A percentile compares a stretch with the other conserved stretches of the same genome.
These are phyloP conservation scores for Metarhizium anisopliae DNA, from an alignment of 2,329 filamentous ascomycete genomes.

Conservation along the genomic window DNA sequence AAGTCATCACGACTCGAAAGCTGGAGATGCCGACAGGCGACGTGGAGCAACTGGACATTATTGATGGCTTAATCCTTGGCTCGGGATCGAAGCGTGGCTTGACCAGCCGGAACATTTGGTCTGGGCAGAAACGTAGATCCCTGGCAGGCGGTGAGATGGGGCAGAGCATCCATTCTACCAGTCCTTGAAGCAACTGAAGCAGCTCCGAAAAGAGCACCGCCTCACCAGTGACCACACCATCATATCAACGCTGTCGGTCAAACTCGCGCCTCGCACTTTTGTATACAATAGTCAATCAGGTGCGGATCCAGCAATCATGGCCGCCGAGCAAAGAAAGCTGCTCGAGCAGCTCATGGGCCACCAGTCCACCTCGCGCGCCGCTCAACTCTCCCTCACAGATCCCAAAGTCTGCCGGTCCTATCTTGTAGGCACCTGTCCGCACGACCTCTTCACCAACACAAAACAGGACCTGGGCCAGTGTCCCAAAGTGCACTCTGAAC, in stretches of 20 bases:
- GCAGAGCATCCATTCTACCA: conserved; percentile 8
- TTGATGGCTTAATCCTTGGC: background rate
- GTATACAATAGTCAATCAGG: background rate
- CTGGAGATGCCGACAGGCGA: conserved; percentile 4
- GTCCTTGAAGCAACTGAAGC: background rate
- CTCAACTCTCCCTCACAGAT: conserved; percentile 82
- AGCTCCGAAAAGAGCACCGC: background rate
- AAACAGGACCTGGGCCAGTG: conserved; percentile 93
- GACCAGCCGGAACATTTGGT: background rate
- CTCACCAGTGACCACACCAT: background rate
- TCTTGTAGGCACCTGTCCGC: conserved; percentile 86
- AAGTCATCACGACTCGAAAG: background rate
- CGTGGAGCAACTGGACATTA: conserved; percentile 13
- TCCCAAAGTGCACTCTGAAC: conserved; percentile 79
- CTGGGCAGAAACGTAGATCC: background rate
- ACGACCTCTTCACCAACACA: conserved; percentile 99
- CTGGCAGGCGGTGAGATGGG: conserved; percentile 13
- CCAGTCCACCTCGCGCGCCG: conserved; percentile 61
- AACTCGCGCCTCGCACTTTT: background rate
- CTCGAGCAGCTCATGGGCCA: conserved; percentile 93
- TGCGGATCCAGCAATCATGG: conserved; percentile 48
- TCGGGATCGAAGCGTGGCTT: background rate
- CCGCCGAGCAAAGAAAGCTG: conserved; percentile 95
- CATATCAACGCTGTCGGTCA: background rate
- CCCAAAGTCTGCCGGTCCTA: conserved; percentile 93